phyloP scores from a whole-genome alignment of 2,329 filamentous ascomycete species.

The Penicillium sclerotiorum region DNA sequence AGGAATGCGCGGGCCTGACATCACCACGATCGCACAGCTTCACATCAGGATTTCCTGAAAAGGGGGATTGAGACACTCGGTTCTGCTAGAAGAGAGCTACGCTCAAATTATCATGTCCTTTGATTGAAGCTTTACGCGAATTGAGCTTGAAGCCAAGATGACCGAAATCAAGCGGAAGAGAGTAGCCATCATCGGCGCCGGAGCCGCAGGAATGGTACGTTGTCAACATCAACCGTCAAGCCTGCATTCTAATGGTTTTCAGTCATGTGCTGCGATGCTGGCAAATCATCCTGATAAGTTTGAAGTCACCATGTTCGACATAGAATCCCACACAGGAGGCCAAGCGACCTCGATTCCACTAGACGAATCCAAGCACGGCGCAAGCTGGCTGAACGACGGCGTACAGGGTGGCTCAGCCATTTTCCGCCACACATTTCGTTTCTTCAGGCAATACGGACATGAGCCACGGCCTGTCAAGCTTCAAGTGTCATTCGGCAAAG shows the following conservation, averaged over 20 bases:
- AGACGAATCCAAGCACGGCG: conserved; percentile 59
- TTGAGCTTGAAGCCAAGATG: too few species aligned
- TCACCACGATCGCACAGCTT: conserved; percentile 18
- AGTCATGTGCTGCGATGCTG: conserved; percentile 68
- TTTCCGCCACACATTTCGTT: conserved; percentile 65
- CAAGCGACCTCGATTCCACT: conserved; percentile 62
- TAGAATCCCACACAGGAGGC: conserved; percentile 61
- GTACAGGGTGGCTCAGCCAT: conserved; percentile 64
- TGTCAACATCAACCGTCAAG: background rate
- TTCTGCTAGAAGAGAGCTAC: too few species aligned
- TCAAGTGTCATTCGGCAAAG: conserved; percentile 64
- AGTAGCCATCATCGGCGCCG: conserved; percentile 63
- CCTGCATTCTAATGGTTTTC: background rate
- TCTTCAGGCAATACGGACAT: conserved; percentile 61
- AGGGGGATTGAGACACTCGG: background rate
- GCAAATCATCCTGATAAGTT: conserved; percentile 67
- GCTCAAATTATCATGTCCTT: background rate
- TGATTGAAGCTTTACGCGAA: too few species aligned
- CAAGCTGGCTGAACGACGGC: conserved; percentile 63
- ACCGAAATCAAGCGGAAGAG: too few species aligned
- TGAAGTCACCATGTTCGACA: conserved; percentile 65
- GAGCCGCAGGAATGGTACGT: conserved; percentile 62
- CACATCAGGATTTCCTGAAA: conserved; percentile 4
- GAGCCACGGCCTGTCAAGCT: conserved; percentile 61
- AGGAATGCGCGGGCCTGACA: conserved; percentile 18